Base-by-base conservation (phyloP, 2,329 filamentous ascomycete species). In the Laburnicola sp. region DNA sequence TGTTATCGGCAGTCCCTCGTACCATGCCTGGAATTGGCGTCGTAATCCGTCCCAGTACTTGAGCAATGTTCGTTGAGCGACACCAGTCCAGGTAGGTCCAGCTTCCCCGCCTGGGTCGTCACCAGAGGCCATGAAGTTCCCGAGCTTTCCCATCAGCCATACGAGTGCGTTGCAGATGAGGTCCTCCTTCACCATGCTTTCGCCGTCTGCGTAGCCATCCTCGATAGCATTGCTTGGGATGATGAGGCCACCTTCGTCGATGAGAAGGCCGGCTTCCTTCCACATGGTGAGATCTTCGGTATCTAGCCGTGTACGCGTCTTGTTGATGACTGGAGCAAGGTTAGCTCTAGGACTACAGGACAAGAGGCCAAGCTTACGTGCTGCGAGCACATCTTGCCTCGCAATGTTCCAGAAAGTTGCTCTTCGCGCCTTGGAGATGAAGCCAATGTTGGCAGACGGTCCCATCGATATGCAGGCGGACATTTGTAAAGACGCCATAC, bases 331-430 rank as follows among this genome's bases (percentile, higher is more conserved):
- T 74, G 57, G 10, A 51, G 40, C 16, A 16, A 21, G 23, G 16
- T 44, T 21, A 44, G 40, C 21, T 5, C 10, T n/a, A 60, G 57
- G 36, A 27, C 4, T 22, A 21, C 11, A 31, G 6, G 3, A 7
- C 6, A 9, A 3, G 10, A 11, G 4, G 8, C 25, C 5, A 2
- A 4, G 72, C 76, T 72, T 67, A 79, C 81, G 86, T 45, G 84
- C 84, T 61, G 82, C 80, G 27, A 86, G 73, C 72, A 86, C 84
- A 57, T 87, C 84, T 59, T 87, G 84, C 23, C 84, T 75, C 11
- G 84, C 84, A 65, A 86, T 84, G 57, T 86, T 86, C 84, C 84
- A 87, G 63, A 87, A 87, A 0, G 82, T 83, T 5, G 84, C 83
- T 64, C 74, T 78, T 21, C 83, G 76, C 8, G 77, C 81, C 62